These are phyloP conservation scores for Diospyros lotus DNA, from an alignment of 148 eudicot species.

Conservation along the genomic window DNA sequence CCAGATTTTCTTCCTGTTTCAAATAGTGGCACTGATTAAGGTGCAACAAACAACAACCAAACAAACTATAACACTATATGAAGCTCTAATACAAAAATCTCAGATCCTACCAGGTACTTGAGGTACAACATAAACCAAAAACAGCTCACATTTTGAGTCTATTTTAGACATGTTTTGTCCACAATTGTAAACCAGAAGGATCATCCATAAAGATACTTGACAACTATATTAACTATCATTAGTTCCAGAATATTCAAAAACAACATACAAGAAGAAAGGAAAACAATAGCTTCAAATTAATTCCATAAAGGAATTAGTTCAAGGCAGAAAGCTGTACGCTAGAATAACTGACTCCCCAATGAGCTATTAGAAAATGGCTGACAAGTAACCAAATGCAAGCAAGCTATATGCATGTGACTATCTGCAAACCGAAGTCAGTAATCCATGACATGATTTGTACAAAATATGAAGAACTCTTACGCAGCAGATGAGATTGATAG, in stretches of 20 bases:
- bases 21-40: neutral
- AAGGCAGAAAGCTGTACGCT: neutral
- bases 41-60: neutral
- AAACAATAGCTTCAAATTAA: too few species aligned
- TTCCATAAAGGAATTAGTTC: too few species aligned
- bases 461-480: neutral
- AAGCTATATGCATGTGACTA: too few species aligned
- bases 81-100: neutral
- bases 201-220: neutral
- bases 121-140: neutral
- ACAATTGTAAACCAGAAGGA: neutral
- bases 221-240: neutral
- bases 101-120: neutral
- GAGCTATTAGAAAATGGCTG: neutral
- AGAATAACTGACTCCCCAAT: neutral
- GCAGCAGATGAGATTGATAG: neutral
- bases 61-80: neutral
- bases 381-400: too few species aligned
- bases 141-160: neutral
- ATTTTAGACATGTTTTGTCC: neutral
- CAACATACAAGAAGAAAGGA: neutral
- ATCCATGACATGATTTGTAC: too few species aligned
- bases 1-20: slow-evolving; percentile 67
- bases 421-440: too few species aligned
- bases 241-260: neutral